Evolutionary conservation across 176 grass and related monocot genomes (phyloP), one percentile per base, ranked within the genome.

Genomic region (Elymus sibiricus): DNA sequence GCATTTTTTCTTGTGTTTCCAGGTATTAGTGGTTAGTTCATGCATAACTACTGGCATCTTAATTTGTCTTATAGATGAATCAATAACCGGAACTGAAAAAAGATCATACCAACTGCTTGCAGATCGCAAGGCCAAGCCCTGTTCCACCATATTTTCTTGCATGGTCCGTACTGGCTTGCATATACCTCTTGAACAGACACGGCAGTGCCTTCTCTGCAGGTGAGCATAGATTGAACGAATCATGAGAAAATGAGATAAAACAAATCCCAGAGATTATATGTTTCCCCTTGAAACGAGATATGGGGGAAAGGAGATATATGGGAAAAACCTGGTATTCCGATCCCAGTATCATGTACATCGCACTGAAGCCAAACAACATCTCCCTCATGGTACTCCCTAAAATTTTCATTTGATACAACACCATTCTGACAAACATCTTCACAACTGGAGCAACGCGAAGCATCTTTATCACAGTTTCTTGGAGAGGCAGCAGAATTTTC

Each of bases 91-190:
- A 87, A 84, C 58, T 78, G 17, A 5, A 77, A 76, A 65, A 74
- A 60, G 53, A 32, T 29, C 85, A 61, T 88, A 98, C 95, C 91
- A 98, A 86, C 47, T 98, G 95, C 89, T 98, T 98, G 89, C 95
- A 98, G 60, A 98, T 98, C 29, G 95, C 93, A 89, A 98, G 95
- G 61, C 95, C 95, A 79, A 98, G 91, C 39, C 95, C 95, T 60
- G 95, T 98, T 44, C 95, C 95, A 31, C 95, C 95, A 74, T 95
- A 98, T 72, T 95, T 98, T 53, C 95, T 87, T 73, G 95, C 95
- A 87, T 98, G 95, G 85, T 95, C 95, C 2, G 87, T 65, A 72
- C 95, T 93, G 55, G 93, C 95, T 95, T 98, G 95, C 95, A 95
- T 95, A 81, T 98, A 98, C 83, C 83, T 83, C 87, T 90, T 92